Percentiles rank a stretch among this genome's conserved stretches.
phyloP scores from a whole-genome alignment of 108 stramenopile species.

The Mediolabrus comicus region DNA sequence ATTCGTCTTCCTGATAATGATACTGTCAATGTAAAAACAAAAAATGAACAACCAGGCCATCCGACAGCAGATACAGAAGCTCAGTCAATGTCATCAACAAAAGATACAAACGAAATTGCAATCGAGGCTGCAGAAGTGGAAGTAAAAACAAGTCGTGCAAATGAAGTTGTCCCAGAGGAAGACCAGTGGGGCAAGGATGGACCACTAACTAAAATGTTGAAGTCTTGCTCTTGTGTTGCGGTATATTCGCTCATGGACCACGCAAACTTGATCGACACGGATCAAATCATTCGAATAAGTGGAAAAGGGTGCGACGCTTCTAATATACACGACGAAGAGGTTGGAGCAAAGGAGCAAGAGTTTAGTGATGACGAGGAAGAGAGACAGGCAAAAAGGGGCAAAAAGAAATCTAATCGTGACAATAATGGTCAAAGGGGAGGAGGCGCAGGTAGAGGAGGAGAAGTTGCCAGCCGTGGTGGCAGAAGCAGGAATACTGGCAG shows the following conservation, averaged over 20 bases:
- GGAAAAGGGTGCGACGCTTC: constrained; percentile 87
- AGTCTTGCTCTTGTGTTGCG: constrained; percentile 18
- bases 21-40: not conserved
- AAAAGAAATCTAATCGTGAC: constrained; percentile 10
- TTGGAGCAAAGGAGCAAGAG: constrained; percentile 63
- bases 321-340: constrained; percentile 84
- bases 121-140: not conserved
- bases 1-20: constrained; percentile 58
- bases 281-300: constrained; percentile 51
- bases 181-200: constrained; percentile 73
- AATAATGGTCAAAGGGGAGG: constrained; percentile 9
- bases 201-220: constrained; percentile 49
- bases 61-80: not conserved
- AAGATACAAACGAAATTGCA: not conserved
- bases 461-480: constrained; percentile 8
- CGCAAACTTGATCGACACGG: constrained; percentile 68
- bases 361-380: constrained; percentile 87
- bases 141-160: not conserved
- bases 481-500: constrained; percentile 15
- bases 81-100: not conserved
- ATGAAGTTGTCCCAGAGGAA: not conserved
- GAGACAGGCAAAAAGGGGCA: constrained; percentile 53
- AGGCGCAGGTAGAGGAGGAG: not conserved
- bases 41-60: not conserved
- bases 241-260: constrained; percentile 67